Evolutionary conservation across 2,329 filamentous ascomycete species (phyloP), one percentile per base, ranked within the genome.

Genomic region (Neoarthrinium moseri): DNA sequence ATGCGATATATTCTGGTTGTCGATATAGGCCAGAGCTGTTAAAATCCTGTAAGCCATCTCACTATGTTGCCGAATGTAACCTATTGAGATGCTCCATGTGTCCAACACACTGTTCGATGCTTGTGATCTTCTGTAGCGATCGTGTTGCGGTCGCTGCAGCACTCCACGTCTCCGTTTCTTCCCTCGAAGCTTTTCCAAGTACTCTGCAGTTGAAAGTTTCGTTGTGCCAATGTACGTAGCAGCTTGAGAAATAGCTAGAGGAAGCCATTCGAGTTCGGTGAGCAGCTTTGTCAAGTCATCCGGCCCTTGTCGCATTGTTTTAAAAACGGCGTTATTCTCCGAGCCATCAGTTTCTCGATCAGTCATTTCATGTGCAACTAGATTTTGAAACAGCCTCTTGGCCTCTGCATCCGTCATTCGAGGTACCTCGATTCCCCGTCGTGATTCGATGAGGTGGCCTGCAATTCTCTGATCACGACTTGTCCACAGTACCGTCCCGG

Each of bases 21-120:
- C 60, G 4, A 66, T 13, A 36, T 61, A 67, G 1, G 64, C 57
- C 3, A 69, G 44, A 0, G 55, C 49, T 8, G 60, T 51, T 0
- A 69, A 53, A 12, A 69, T 62, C 10, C 35, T 48, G 22, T 61
- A 61, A 26, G 58, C 56, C 27, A 51, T 46, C 18, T 55, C n/a
- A 45, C 52, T 63, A 22, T 64, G 61, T 33, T 53, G 35, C 8
- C 43, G 47, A n/a, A 70, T 54, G 4, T 47, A 58, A 11, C 56
- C 54, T 32, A 69, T 60, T 2, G 64, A 68, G 23, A 64, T 61
- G 5, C 33, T 45, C 65, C 58, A 69, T 2, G 63, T 68, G 32
- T 59, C 44, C 23, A 69, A 51, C 1, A 68, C 46, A 34, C 60
- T 68, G 35, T 67, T 69, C 0, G 60, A 51, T 10, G 60, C 54